Base-by-base conservation (phyloP, 2,329 filamentous ascomycete genomes). In the Diaporthe ilicicola region DNA sequence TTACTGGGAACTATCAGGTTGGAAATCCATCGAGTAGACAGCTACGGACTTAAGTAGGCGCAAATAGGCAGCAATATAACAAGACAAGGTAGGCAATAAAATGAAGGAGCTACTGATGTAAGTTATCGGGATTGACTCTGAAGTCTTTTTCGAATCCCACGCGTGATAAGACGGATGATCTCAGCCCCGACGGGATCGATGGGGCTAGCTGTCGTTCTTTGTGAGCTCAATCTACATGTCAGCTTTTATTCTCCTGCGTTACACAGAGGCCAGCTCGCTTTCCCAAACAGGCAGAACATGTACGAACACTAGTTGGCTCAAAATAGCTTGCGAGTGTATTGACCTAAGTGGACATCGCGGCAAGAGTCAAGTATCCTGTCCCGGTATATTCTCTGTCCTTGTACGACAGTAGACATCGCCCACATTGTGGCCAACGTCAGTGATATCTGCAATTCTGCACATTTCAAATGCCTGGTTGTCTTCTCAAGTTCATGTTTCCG, bases 131-230 rank as follows among this genome's bases (percentile, higher is more conserved):
- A n/a, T 34, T 19, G 17, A 12, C 9, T n/a, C 12, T 4, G 34
- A 4, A 12, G 12, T 7, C 7, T 24, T 9, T 34, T n/a, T n/a
- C 10, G n/a, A 24, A 46, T 4, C 9, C 32, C 9, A 37, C 32
- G 10, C 4, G 44, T 4, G 32, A 24, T 67, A 54, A 67, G 64
- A 67, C 64, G 64, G 64, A 54, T 22, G 7, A 67, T 53, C 37
- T 4, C 9, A 44, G 44, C 17, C 17, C 64, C 64, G 64, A 55
- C 27, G 64, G 46, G 19, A 17, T 54, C 50, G 27, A 7, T 24
- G 59, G 9, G 48, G 42, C 59, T 48, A 37, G 27, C 13, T 3
- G 12, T n/a, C 39, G 22, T 1, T 3, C 15, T 32, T 2, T 61
- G 19, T 12, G 9, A 61, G 37, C 10, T 29, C 19, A 12, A 19